A percentile compares a stretch with the other conserved stretches of the same genome.
Evolutionary conservation across 1,284 basidiomycete species (phyloP).

Genomic region (Porodaedalea pini): DNA sequence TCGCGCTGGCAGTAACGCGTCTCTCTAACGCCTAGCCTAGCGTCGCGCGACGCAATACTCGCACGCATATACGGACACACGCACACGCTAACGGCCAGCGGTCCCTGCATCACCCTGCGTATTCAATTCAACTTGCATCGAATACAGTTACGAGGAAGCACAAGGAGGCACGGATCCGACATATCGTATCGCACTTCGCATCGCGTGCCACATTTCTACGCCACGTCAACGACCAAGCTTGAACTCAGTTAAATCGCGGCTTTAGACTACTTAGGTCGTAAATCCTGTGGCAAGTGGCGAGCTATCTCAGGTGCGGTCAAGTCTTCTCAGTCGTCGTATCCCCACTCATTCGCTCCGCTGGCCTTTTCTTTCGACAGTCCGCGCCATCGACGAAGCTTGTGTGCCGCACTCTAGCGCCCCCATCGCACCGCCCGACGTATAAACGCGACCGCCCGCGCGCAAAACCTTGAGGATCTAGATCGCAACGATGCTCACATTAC

Average conservation of each 20-base stretch:
- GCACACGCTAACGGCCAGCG: not conserved
- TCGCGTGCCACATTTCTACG: not conserved
- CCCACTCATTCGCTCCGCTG: slow-evolving; percentile 4
- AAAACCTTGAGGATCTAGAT: not conserved
- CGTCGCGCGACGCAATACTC: not conserved
- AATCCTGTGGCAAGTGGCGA: not conserved
- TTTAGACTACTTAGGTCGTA: not conserved
- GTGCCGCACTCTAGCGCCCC: too few relatives aligned
- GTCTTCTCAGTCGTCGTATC: not conserved
- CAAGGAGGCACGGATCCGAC: not conserved
- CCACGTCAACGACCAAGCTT: not conserved
- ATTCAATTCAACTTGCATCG: too few relatives aligned
- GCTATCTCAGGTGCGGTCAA: not conserved
- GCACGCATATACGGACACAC: not conserved
- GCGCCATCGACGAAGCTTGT: too few relatives aligned
- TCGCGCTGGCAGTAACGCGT: too few relatives aligned
- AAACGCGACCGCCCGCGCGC: not conserved
- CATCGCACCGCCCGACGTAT: not conserved
- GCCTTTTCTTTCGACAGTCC: not conserved
- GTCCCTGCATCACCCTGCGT: not conserved
- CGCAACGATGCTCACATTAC: slow-evolving; percentile 9
- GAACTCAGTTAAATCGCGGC: not conserved
- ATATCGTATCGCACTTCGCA: not conserved
- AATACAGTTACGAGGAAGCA: not conserved
- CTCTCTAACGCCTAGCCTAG: too few relatives aligned